Percentiles rank a stretch among this genome's conserved stretches.
Conservation (phyloP, 768 basidiomycete species). For the Hypsizygus marmoreus region DNA sequence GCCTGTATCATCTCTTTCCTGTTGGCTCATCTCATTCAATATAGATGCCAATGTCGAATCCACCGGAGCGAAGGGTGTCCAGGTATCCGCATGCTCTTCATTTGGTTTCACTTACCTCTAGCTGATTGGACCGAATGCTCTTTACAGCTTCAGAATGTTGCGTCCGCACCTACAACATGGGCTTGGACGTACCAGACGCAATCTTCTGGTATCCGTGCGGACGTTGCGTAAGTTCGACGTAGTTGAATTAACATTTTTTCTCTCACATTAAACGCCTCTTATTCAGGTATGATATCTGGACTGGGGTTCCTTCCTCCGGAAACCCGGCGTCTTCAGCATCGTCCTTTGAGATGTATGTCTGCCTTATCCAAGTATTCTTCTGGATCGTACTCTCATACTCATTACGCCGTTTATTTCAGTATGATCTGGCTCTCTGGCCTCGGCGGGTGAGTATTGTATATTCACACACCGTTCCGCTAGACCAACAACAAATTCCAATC, state of each 20-base stretch:
- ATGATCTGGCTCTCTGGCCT: slow-evolving; percentile 65
- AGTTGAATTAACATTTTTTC: not conserved
- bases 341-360: slow-evolving; percentile 53
- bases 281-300: slow-evolving; percentile 56
- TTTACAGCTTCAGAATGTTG: slow-evolving; percentile 39
- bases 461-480: not conserved
- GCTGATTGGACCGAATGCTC: not conserved
- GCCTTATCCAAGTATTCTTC: not conserved
- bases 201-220: slow-evolving; percentile 50
- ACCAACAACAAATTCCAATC: not conserved
- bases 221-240: slow-evolving; percentile 44
- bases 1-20: not conserved
- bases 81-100: too few relatives aligned
- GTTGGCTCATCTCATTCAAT: not conserved
- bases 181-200: slow-evolving; percentile 48
- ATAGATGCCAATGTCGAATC: slow-evolving; percentile 53
- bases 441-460: slow-evolving; percentile 55
- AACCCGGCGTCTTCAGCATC: slow-evolving; percentile 47
- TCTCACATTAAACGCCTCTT: not conserved
- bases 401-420: slow-evolving; percentile 26
- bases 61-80: slow-evolving; percentile 48
- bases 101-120: not conserved
- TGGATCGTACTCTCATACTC: not conserved
- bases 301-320: slow-evolving; percentile 43
- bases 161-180: slow-evolving; percentile 52